phyloP scores from a whole-genome alignment of 2,329 filamentous ascomycete genomes.

The Sarocladiaceae sp. region DNA sequence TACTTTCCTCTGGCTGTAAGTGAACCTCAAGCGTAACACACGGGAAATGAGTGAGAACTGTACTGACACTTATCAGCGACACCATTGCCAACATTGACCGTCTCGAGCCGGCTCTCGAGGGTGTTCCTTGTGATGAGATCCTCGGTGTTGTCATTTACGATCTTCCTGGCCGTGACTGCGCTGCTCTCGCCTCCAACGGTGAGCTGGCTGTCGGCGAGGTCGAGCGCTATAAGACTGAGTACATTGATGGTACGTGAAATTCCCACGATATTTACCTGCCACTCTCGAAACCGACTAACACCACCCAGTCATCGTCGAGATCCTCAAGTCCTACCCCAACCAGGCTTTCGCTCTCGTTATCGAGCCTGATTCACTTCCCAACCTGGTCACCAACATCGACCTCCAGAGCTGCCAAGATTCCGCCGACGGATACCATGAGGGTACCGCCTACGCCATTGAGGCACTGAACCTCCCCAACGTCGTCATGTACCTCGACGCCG shows the following conservation, averaged over 20 bases:
- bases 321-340: slow-evolving; percentile 51
- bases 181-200: slow-evolving; percentile 61
- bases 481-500: slow-evolving; percentile 60
- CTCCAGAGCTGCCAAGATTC: slow-evolving; percentile 51
- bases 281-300: slow-evolving; percentile 13
- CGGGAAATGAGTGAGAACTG: background rate
- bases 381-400: slow-evolving; percentile 57
- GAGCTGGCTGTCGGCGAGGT: slow-evolving; percentile 53
- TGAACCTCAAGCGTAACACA: background rate
- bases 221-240: slow-evolving; percentile 35
- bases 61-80: slow-evolving; percentile 21
- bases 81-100: slow-evolving; percentile 32
- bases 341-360: slow-evolving; percentile 39
- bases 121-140: slow-evolving; percentile 33
- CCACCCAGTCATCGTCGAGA: slow-evolving; percentile 34
- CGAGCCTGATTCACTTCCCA: slow-evolving; percentile 60
- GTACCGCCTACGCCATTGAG: slow-evolving; percentile 46
- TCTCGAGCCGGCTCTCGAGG: slow-evolving; percentile 30
- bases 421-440: slow-evolving; percentile 40
- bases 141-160: slow-evolving; percentile 56
- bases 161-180: slow-evolving; percentile 60
- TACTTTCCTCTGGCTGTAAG: slow-evolving; percentile 36
- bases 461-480: slow-evolving; percentile 58
- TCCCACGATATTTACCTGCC: background rate
- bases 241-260: slow-evolving; percentile 31